Base-by-base conservation (phyloP, 1,139 yeast genomes). In the Saccharomycopsis crataegensis region DNA sequence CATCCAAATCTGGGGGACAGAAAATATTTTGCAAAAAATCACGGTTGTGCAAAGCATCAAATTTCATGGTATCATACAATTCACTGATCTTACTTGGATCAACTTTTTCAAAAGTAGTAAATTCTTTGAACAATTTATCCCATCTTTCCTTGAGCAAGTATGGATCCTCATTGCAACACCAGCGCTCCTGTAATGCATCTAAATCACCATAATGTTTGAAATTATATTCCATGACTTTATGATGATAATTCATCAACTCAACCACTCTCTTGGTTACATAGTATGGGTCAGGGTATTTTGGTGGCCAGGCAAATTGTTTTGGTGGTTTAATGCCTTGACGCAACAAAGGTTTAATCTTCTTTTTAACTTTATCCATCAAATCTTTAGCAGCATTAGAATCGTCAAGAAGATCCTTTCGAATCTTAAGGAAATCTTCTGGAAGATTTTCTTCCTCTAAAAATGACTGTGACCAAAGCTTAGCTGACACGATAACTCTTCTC, bases 161-260 rank as follows among this genome's bases (percentile, higher is more conserved):
- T 1, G 99, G 93, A 66, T 93, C 97, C 67, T 94, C 99, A 33
- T 90, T 94, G 70, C 98, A 91, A 67, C 99, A 94, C 99, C 99
- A 94, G 53, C 81, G 76, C 12, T 76, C 69, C 67, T 91, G 97
- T 6, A 72, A 70, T 45, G 76, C 73, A 14, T 86, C 88, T 6
- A 45, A 11, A 28, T 52, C 47, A 62, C 88, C 82, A 59, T 80
- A 80, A 54, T 80, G 74, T 46, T 76, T 77, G 62, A 85, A 91
- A 65, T 93, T 93, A 68, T 84, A 79, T 53, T 84, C 85, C 93
- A 94, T 83, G 49, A 94, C 82, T 62, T 78, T 79, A 53, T 83
- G 83, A 65, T 93, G 98, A 68, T 86, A 91, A 67, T 85, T 89
- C 99, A 94, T 93, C 63, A 94, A 76, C 64, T 90, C 96, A 50